phyloP scores from a whole-genome alignment of 768 basidiomycete species.

The Boletus vermiculosoides region DNA sequence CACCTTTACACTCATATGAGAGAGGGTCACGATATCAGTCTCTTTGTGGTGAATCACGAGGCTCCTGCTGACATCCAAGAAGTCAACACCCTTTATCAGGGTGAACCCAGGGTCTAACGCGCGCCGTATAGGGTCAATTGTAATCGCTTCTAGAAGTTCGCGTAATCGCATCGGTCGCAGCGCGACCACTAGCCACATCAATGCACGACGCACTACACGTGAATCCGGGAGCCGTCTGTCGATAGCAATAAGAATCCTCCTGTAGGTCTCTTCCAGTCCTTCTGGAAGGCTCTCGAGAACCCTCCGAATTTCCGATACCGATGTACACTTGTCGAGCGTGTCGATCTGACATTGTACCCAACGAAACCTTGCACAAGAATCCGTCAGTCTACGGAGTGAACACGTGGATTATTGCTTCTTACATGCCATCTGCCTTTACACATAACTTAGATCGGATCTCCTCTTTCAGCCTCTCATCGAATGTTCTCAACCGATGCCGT shows the following conservation, averaged over 20 bases:
- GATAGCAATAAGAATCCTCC: slow-evolving; percentile 8
- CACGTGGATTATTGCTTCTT: too few species aligned
- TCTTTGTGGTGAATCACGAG: too few species aligned
- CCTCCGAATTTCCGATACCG: too few species aligned
- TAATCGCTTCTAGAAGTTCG: slow-evolving; percentile 12
- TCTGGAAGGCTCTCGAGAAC: too few species aligned
- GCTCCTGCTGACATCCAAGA: slow-evolving; percentile 5
- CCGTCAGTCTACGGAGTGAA: too few species aligned
- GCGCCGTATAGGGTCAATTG: not conserved
- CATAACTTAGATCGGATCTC: too few species aligned
- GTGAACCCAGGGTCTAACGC: not conserved
- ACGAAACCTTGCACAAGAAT: too few species aligned
- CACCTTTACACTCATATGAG: slow-evolving; percentile 24
- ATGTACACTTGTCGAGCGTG: too few species aligned
- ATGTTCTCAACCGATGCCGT: slow-evolving; percentile 1
- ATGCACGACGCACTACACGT: not conserved
- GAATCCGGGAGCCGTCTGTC: not conserved
- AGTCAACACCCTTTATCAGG: not conserved
- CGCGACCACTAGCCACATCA: slow-evolving; percentile 13
- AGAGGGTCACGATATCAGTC: too few species aligned
- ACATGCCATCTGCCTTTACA: too few species aligned
- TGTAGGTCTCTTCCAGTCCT: too few species aligned
- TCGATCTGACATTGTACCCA: too few species aligned
- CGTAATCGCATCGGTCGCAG: slow-evolving; percentile 7
- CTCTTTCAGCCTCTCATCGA: not conserved